phyloP scores from a whole-genome alignment of 2,329 filamentous ascomycete species.

The Trichophyton simii region DNA sequence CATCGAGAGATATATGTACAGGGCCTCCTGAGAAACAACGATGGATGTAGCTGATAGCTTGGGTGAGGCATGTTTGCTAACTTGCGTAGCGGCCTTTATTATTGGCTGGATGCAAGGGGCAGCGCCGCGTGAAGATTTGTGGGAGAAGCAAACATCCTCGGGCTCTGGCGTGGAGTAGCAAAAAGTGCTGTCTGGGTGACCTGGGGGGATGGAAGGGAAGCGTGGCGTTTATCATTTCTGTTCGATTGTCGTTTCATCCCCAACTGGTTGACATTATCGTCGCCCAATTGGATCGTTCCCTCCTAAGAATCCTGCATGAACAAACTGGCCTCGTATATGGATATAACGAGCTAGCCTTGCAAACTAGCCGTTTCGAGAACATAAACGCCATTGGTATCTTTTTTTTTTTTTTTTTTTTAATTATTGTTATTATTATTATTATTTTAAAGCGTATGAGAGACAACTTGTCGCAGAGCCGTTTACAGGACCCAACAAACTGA shows the following conservation, averaged over 20 bases:
- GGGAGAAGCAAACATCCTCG: conserved; percentile 2
- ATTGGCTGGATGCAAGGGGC: not conserved
- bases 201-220: not conserved
- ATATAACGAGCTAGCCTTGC: not conserved
- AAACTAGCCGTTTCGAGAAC: not conserved
- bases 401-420: not conserved
- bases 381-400: not conserved
- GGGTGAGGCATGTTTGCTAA: conserved; percentile 3
- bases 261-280: too few relatives aligned
- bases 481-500: not conserved
- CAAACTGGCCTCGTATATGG: not conserved
- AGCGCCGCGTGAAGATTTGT: not conserved
- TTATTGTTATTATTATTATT: too few relatives aligned
- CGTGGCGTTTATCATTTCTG: not conserved
- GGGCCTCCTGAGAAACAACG: not conserved
- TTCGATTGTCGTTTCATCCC: not conserved
- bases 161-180: not conserved
- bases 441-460: too few relatives aligned
- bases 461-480: not conserved
- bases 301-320: not conserved
- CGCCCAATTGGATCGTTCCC: not conserved
- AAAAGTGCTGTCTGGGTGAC: not conserved
- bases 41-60: not conserved
- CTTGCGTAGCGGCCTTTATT: not conserved
- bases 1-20: not conserved